Base-by-base conservation (phyloP, 805 yeast genomes). In the Candida tallmaniae region DNA sequence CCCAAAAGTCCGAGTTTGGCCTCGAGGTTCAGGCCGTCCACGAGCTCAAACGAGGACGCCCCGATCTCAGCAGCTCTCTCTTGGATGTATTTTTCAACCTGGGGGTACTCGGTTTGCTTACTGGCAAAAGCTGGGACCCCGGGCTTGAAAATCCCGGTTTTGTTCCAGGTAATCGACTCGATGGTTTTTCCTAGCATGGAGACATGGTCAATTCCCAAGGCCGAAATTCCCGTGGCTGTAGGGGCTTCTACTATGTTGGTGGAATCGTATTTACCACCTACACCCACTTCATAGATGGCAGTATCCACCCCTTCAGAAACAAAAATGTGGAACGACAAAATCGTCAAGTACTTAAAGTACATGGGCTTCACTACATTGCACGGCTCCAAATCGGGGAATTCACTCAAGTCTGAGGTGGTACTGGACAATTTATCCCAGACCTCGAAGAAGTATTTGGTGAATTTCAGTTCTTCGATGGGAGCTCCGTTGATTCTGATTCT, bases 181-280 rank as follows among this genome's bases (percentile, higher is more conserved):
- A 93, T 71, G 0, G 97, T 89, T 44, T 78, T 68, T 6, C 99
- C 99, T 35, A 93, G 66, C 72, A 87, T 79, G 35, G 76, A 68
- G 0, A 88, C 82, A 57, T 93, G 99, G 56, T 93, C 99, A 28
- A 93, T 82, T 1, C 97, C 98, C 40, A 93, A 61, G 5, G 90
- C 73, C 2, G 93, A 65, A 12, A 93, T 81, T 24, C 95, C 98
- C 30, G 95, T 80, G 1, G 79, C 89, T 0, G 84, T 74, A 13
- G 98, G 97, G 27, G 68, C 62, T 27, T 70, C 77, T 31, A 93
- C 75, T 2, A 93, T 74, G 54, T 93, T 93, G 9, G 99, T 93
- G n/a, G 96, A 86, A 58, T 93, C 99, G 51, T 78, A 87, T 53
- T 85, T 94, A 5, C 99, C 99, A 19, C 99, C 99, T 31, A 93